A percentile compares a stretch with the other conserved stretches of the same genome.
phyloP scores from a whole-genome alignment of 352 stramenopile species.

The Phytophthora colocasiae region DNA sequence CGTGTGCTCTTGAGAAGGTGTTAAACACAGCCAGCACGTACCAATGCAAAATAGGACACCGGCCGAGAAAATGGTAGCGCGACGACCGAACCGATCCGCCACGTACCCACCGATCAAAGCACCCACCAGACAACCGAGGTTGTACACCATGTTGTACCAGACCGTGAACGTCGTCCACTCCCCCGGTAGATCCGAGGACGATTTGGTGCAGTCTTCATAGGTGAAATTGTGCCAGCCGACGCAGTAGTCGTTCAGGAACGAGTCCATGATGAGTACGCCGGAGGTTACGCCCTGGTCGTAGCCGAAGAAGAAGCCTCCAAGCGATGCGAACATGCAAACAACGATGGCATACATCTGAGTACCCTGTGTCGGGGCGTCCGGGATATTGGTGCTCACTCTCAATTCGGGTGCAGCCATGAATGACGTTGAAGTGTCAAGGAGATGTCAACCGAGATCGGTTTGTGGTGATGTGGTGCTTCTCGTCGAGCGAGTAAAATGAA shows the following conservation, averaged over 20 bases:
- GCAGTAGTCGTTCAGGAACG: slow-evolving; percentile 50
- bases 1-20: slow-evolving; percentile 20
- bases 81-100: slow-evolving; percentile 35
- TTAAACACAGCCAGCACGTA: slow-evolving; percentile 41
- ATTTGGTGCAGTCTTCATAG: slow-evolving; percentile 34
- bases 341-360: slow-evolving; percentile 46
- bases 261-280: slow-evolving; percentile 46
- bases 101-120: slow-evolving; percentile 46
- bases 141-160: slow-evolving; percentile 54
- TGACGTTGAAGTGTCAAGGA: slow-evolving; percentile 17
- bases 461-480: slow-evolving; percentile 17
- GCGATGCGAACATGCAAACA: slow-evolving; percentile 40
- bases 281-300: slow-evolving; percentile 45
- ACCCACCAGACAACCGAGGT: slow-evolving; percentile 46
- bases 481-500: slow-evolving; percentile 25
- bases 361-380: slow-evolving; percentile 31
- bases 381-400: slow-evolving; percentile 15
- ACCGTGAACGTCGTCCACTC: slow-evolving; percentile 48
- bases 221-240: slow-evolving; percentile 51
- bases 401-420: slow-evolving; percentile 19
- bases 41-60: slow-evolving; percentile 46
- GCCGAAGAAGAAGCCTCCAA: slow-evolving; percentile 47
- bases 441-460: slow-evolving; percentile 14
- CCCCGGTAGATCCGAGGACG: slow-evolving; percentile 31
- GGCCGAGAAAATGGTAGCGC: slow-evolving; percentile 43